Conservation (phyloP, 768 basidiomycete genomes). For the Lenzites betulinus region DNA sequence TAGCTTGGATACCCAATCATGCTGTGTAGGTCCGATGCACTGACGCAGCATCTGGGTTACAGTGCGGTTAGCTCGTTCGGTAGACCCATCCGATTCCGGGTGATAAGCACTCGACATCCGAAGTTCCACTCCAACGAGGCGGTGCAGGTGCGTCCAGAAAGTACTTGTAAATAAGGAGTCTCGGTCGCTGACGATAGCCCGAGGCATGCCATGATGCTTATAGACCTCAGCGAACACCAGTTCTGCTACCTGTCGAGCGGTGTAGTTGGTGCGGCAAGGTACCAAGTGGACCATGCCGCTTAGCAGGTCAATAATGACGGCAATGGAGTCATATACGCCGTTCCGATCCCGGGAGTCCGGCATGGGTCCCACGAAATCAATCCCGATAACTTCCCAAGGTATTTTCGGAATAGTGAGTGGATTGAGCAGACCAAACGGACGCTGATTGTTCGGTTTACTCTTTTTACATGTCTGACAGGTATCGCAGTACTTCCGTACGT, state of each 20-base stretch:
- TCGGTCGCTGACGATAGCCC: not conserved
- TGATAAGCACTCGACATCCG: conserved; percentile 33
- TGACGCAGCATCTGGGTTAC: conserved; percentile 23
- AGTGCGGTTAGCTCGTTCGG: conserved; percentile 24
- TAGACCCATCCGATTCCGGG: conserved; percentile 35
- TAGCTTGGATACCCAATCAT: conserved; percentile 34
- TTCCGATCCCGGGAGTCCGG: conserved; percentile 27
- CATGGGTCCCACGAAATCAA: conserved; percentile 42
- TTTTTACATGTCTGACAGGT: conserved; percentile 26
- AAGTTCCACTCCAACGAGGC: conserved; percentile 23
- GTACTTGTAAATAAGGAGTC: conserved; percentile 35
- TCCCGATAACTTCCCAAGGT: conserved; percentile 42
- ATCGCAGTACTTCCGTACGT: conserved; percentile 31
- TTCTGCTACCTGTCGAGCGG: conserved; percentile 36
- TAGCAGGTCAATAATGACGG: conserved; percentile 27
- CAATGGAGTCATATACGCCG: conserved; percentile 28
- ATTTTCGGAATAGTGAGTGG: conserved; percentile 29
- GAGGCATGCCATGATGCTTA: conserved; percentile 35
- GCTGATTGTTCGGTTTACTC: conserved; percentile 21
- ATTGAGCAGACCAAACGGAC: conserved; percentile 26
- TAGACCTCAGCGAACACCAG: conserved; percentile 38
- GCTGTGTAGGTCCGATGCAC: conserved; percentile 12
- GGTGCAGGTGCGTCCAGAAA: conserved; percentile 35
- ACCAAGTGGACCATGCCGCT: conserved; percentile 32
- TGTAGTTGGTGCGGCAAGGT: conserved; percentile 32